A percentile compares a stretch with the other conserved stretches of the same genome.
These are phyloP conservation scores for Trametes meyenii DNA, from an alignment of 768 basidiomycete species.

Conservation along the genomic window DNA sequence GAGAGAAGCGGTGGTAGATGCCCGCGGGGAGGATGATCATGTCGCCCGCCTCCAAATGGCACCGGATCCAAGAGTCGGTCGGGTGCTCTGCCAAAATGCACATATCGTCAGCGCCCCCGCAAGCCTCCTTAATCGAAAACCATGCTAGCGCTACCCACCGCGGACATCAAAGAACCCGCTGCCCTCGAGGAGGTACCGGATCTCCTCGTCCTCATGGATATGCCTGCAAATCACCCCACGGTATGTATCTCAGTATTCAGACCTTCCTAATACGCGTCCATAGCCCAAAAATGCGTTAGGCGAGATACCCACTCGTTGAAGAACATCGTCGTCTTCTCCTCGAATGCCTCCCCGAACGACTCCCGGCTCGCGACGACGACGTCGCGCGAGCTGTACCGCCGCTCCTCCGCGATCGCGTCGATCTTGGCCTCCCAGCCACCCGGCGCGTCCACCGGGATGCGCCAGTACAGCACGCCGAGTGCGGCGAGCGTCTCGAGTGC, in stretches of 20 bases:
- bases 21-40: conserved; percentile 87
- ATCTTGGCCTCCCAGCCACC: conserved; percentile 53
- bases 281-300: not conserved
- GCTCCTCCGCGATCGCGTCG: conserved; percentile 64
- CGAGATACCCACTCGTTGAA: conserved; percentile 68
- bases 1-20: conserved; percentile 94
- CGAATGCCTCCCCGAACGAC: conserved; percentile 82
- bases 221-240: conserved; percentile 53
- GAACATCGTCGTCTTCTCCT: conserved; percentile 79
- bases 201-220: conserved; percentile 96
- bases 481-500: conserved; percentile 47
- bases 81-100: conserved; percentile 51
- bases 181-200: conserved; percentile 85
- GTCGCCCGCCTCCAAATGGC: conserved; percentile 77
- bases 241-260: not conserved
- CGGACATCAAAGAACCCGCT: conserved; percentile 92
- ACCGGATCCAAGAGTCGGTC: conserved; percentile 79
- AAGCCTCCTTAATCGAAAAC: not conserved
- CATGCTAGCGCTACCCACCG: conserved; percentile 47
- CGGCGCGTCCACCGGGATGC: conserved; percentile 58
- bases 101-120: not conserved
- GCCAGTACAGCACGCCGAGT: conserved; percentile 70
- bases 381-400: conserved; percentile 85
- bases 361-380: conserved; percentile 75
- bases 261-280: not conserved